A percentile compares a stretch with the other conserved stretches of the same genome.
These are phyloP conservation scores for Aspergillus sp. DNA, from an alignment of 2,329 filamentous ascomycete genomes.

Conservation along the genomic window DNA sequence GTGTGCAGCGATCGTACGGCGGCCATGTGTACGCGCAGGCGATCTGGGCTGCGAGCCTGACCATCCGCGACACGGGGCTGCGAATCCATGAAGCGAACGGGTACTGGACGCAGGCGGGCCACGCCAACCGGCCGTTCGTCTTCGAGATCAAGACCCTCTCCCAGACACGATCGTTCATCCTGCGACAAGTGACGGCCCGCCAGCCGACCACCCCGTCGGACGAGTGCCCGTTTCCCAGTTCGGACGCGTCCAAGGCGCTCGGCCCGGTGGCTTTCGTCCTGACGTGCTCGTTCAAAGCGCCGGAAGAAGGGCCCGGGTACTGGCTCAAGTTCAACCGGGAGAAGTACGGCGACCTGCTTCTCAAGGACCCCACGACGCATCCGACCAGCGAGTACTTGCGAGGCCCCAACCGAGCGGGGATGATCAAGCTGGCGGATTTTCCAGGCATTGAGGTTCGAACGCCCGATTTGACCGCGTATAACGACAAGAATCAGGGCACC, in stretches of 20 bases:
- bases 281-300: slow-evolving; percentile 5
- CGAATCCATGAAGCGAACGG: slow-evolving; percentile 8
- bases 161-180: slow-evolving; percentile 9
- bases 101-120: slow-evolving; percentile 8
- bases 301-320: neutral
- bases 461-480: neutral
- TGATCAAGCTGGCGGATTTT: neutral
- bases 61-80: neutral
- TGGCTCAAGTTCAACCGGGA: neutral
- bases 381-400: neutral
- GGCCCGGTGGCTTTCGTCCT: slow-evolving; percentile 4
- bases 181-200: slow-evolving; percentile 5
- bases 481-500: neutral
- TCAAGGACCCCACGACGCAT: neutral
- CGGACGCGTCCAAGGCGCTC: neutral
- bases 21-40: slow-evolving; percentile 6
- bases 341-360: slow-evolving; percentile 4
- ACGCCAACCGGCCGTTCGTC: slow-evolving; percentile 7
- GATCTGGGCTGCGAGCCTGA: slow-evolving; percentile 7
- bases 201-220: slow-evolving; percentile 5
- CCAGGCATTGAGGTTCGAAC: neutral
- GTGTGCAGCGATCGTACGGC: slow-evolving; percentile 1
- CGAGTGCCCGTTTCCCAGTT: slow-evolving; percentile 3
- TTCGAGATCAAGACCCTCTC: slow-evolving; percentile 24
- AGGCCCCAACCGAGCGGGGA: neutral